Base-by-base conservation (phyloP, 306 rosid genomes). In the Spatholobus suberectus region DNA sequence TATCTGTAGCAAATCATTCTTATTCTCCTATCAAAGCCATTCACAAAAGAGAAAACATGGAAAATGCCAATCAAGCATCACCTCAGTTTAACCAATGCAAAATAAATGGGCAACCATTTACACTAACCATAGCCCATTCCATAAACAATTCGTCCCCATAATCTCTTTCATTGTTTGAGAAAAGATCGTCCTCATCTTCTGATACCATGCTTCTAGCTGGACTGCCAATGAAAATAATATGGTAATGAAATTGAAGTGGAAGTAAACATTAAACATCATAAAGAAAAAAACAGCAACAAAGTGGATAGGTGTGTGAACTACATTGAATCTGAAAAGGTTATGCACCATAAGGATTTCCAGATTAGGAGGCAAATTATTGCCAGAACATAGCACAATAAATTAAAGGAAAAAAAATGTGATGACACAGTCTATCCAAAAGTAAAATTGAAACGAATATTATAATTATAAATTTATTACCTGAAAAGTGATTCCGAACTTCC, bases 111-210 rank as follows among this genome's bases (percentile, higher is more conserved):
- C 40, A 79, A 76, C 72, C 80, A 26, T 15, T 62, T 81, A 77
- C 82, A 91, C 99, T 77, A 80, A 96, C 99, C 98, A 77, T 91
- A 61, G 97, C 98, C 98, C 97, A 92, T 87, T 91, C 92, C 92
- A 93, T 93, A 41, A 90, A 84, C 18, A 84, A 79, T 26, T 88
- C 93, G 76, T 88, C 90, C 21, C 91, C 86, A 46, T 79, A 85
- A 58, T 91, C 97, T 86, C 79, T 85, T 78, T 92, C 97, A 41
- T 66, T 81, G 85, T 81, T 88, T 49, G 89, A 51, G 85, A 88
- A 90, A 80, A 52, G 77, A 46, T 94, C 91, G n/a, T 89, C 94
- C 2, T 92, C 94, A 80, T 96, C 99, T 88, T 93, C 97, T 10
- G 91, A 93, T 58, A 74, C 80, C 82, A 88, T 79, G 95, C 99